phyloP scores from a whole-genome alignment of 805 yeast genomes.

The Brettanomyces nanus region DNA sequence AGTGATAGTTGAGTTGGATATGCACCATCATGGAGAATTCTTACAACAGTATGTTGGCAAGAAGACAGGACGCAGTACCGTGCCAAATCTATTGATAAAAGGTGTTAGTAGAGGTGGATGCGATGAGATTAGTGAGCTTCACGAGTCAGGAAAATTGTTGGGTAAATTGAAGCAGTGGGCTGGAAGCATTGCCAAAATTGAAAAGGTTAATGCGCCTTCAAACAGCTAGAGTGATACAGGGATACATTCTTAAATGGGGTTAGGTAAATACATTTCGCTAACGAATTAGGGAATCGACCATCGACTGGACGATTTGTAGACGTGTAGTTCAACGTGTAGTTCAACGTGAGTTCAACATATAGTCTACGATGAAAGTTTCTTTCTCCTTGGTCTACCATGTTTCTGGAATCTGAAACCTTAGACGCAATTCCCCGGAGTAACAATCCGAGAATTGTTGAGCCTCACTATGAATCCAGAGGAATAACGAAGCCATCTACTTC shows the following conservation, averaged over 20 bases:
- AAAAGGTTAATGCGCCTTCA: constrained; percentile 49
- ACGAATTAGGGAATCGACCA: too few relatives aligned
- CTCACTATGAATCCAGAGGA: constrained; percentile 14
- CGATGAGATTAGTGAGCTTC: constrained; percentile 67
- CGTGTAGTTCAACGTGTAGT: too few relatives aligned
- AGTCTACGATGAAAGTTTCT: too few relatives aligned
- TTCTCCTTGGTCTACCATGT: too few relatives aligned
- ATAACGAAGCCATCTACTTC: constrained; percentile 11
- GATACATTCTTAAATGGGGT: too few relatives aligned
- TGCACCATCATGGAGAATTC: constrained; percentile 64
- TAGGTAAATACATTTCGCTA: too few relatives aligned
- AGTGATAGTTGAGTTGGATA: constrained; percentile 71
- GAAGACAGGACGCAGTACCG: constrained; percentile 74
- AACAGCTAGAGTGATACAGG: constrained; percentile 30
- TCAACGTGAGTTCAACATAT: not conserved
- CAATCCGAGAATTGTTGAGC: constrained; percentile 13
- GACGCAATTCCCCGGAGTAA: constrained; percentile 13
- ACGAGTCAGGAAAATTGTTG: constrained; percentile 46
- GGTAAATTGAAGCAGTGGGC: constrained; percentile 57
- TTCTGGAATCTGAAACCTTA: constrained; percentile 21
- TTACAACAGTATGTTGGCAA: constrained; percentile 66
- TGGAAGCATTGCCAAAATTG: constrained; percentile 38
- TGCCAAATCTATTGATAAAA: constrained; percentile 79
- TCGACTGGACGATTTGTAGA: too few relatives aligned
- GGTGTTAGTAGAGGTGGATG: constrained; percentile 79